These are phyloP conservation scores for Cryptococcus hybrid DNA, from an alignment of 1,284 basidiomycete species.

Conservation along the genomic window DNA sequence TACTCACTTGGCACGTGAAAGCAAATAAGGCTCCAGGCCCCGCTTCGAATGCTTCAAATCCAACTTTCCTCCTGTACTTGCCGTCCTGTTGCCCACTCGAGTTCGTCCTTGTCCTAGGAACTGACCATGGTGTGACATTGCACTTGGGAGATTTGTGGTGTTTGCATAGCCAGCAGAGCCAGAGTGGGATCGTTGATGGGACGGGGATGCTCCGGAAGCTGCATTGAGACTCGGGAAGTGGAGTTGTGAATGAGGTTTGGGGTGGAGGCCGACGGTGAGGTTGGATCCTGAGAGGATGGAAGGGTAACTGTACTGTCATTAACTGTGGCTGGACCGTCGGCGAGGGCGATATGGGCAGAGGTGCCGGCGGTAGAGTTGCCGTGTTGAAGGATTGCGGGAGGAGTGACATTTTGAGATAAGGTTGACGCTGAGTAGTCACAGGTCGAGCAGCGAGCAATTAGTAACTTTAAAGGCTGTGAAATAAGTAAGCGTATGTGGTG, in stretches of 20 bases:
- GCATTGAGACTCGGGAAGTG: slow-evolving; percentile 13
- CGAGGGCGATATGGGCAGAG: no score
- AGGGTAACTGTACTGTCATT: slow-evolving; percentile 4
- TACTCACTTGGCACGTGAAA: slow-evolving; percentile 52
- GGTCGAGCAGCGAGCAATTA: slow-evolving; percentile 6
- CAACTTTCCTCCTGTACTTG: slow-evolving; percentile 81
- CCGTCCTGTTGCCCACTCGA: slow-evolving; percentile 38
- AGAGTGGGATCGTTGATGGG: not conserved
- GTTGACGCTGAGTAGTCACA: not conserved
- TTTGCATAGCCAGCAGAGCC: not conserved
- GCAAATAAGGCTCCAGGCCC: slow-evolving; percentile 53
- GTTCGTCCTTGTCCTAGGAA: slow-evolving; percentile 33
- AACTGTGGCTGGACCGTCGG: not conserved
- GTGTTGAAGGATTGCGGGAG: no score
- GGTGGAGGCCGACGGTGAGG: slow-evolving; percentile 12
- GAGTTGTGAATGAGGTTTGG: not conserved
- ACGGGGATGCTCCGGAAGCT: slow-evolving; percentile 8
- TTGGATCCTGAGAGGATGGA: not conserved
- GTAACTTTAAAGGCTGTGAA: no score
- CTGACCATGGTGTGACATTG: slow-evolving; percentile 16
- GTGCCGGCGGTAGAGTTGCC: no score
- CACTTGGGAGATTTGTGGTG: slow-evolving; percentile 12
- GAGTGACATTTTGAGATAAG: not conserved
- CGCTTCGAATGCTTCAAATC: slow-evolving; percentile 78
- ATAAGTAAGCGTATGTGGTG: no score